Percentiles rank a stretch among this genome's conserved stretches.
These are phyloP conservation scores for Pyricularia sp. DNA, from an alignment of 2,329 filamentous ascomycete genomes.

Conservation along the genomic window DNA sequence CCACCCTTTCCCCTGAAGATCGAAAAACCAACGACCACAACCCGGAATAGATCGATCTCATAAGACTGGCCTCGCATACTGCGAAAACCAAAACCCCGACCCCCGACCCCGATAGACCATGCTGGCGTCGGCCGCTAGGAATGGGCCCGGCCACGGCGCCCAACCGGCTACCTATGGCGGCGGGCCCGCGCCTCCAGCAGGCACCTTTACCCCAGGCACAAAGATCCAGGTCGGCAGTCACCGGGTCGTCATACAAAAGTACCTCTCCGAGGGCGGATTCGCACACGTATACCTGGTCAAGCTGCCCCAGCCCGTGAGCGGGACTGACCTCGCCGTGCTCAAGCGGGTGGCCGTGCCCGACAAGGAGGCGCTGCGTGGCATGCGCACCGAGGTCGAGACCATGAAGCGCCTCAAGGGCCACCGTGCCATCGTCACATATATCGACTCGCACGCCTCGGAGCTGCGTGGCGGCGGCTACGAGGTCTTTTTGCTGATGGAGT, in stretches of 20 bases:
- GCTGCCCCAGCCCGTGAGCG: slow-evolving; percentile 62
- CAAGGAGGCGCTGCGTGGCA: slow-evolving; percentile 84
- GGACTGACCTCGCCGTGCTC: slow-evolving; percentile 70
- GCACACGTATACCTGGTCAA: slow-evolving; percentile 96
- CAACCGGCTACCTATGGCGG: slow-evolving; percentile 25
- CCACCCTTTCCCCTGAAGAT: not conserved
- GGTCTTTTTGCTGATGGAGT: slow-evolving; percentile 97
- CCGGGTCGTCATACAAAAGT: slow-evolving; percentile 88
- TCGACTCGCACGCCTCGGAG: slow-evolving; percentile 95
- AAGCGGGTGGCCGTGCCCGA: slow-evolving; percentile 95
- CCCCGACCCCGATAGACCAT: slow-evolving; percentile 6
- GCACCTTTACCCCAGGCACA: slow-evolving; percentile 84
- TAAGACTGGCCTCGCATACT: not conserved
- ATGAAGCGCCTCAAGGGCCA: slow-evolving; percentile 99
- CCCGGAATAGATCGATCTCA: not conserved
- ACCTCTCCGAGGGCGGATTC: slow-evolving; percentile 95
- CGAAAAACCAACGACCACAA: not conserved
- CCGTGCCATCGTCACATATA: slow-evolving; percentile 90
- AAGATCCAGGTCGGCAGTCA: slow-evolving; percentile 94
- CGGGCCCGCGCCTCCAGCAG: slow-evolving; percentile 44
- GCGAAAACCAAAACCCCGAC: not conserved
- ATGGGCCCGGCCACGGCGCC: slow-evolving; percentile 12
- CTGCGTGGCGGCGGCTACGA: slow-evolving; percentile 88
- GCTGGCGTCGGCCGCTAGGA: slow-evolving; percentile 3
- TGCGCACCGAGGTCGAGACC: slow-evolving; percentile 97